Evolutionary conservation across 176 grass and related monocot genomes (phyloP), one percentile per base, ranked within the genome.

Genomic region (Rhipidocladum racemiflorum): DNA sequence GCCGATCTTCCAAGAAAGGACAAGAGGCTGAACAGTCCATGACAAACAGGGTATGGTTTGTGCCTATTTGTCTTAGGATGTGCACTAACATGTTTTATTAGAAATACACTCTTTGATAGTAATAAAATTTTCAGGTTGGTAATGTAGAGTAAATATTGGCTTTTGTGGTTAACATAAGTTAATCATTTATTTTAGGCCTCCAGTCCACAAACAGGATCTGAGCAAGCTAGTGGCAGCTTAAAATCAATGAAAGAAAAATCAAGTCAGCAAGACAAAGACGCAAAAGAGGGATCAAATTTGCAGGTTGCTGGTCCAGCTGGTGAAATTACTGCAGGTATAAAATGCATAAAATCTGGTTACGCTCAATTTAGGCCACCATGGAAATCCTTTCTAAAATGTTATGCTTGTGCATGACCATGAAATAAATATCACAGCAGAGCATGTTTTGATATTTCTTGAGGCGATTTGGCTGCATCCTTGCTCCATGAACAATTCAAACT

Each of bases 271-370:
- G 89, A 94, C 59, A 94, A 94, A 81, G 93, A 92, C 34, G 68
- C 83, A 34, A 95, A 96, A 85, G 93, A 96, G 71, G 90, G 83
- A 35, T 44, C 93, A 57, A 92, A 83, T 62, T 78, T 96, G 82
- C 93, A 96, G 84, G 88, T 96, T 86, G 93, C 93, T 86, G 93
- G 93, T 25, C 23, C 86, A 82, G 88, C 76, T 63, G 93, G 93
- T 69, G 93, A 96, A 90, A 96, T 96, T 81, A 96, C 90, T 84
- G 93, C 93, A 88, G 93, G 93, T 96, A 82, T 74, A 68, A n/a
- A 30, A 62, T 16, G 9, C 42, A 12, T 50, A 20, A 83, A 69
- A 74, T 65, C 2, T 57, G 28, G 34, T 15, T 76, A 21, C 78
- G 36, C 65, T 53, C 61, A 90, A 79, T 20, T 72, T 74, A 36